Evolutionary conservation across 2,329 filamentous ascomycete genomes (phyloP).

Genomic region (Balansia obtecta): DNA sequence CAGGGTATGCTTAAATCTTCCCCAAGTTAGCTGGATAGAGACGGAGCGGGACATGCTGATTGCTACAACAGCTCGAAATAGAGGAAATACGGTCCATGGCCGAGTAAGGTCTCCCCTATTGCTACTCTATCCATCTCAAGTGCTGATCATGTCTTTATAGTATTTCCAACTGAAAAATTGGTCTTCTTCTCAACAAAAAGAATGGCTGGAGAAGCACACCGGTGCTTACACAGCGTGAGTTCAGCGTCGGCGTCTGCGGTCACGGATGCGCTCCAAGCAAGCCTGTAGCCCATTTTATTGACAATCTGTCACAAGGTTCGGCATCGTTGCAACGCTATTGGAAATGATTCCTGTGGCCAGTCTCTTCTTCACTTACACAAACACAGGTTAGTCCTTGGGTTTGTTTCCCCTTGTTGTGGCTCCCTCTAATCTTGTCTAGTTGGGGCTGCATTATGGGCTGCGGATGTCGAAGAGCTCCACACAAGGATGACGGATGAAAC

Average conservation of each 20-base stretch:
- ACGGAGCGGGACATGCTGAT: background rate
- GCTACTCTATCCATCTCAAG: background rate
- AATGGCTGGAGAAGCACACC: constrained; percentile 57
- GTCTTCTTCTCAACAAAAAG: constrained; percentile 49
- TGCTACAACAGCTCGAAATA: constrained; percentile 26
- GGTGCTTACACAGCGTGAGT: constrained; percentile 73
- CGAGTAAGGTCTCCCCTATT: constrained; percentile 30
- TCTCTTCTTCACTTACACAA: constrained; percentile 81
- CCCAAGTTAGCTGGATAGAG: background rate
- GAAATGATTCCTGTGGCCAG: constrained; percentile 77
- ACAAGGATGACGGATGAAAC: constrained; percentile 36
- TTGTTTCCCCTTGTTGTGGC: background rate
- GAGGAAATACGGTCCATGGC: constrained; percentile 37
- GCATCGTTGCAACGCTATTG: constrained; percentile 60
- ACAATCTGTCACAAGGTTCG: constrained; percentile 44
- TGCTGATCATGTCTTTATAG: constrained; percentile 23
- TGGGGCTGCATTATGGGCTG: constrained; percentile 88
- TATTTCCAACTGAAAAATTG: constrained; percentile 91
- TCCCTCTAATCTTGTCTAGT: constrained; percentile 31
- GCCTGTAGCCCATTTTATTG: constrained; percentile 3
- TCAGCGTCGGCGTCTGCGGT: background rate
- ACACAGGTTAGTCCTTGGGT: constrained; percentile 43
- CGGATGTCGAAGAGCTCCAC: constrained; percentile 58
- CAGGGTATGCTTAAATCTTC: constrained; percentile 41
- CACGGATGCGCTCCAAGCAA: background rate